Evolutionary conservation across 2,329 filamentous ascomycete species (phyloP).

Genomic region (Penicillium glabrum): DNA sequence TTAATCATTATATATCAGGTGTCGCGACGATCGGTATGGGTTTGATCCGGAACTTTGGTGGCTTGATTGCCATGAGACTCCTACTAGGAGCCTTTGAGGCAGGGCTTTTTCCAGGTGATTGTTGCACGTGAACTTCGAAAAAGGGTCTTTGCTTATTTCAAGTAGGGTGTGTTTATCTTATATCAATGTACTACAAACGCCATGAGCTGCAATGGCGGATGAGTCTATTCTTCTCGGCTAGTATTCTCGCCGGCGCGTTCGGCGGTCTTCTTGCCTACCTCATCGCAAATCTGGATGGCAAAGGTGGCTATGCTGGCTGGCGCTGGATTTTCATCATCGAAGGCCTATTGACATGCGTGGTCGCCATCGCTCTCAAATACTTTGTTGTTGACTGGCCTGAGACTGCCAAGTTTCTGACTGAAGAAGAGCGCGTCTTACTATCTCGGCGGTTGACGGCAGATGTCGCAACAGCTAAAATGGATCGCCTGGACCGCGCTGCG

Average conservation of each 20-base stretch:
- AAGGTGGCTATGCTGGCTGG: slow-evolving; percentile 27
- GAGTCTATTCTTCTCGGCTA: slow-evolving; percentile 24
- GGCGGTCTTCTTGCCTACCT: slow-evolving; percentile 29
- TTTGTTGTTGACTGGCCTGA: slow-evolving; percentile 23
- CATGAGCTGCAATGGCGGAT: slow-evolving; percentile 30
- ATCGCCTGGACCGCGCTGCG: slow-evolving; percentile 12
- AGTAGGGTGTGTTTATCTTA: too few relatives aligned
- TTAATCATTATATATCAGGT: too few relatives aligned
- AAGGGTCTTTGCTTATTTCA: too few relatives aligned
- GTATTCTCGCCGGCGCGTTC: slow-evolving; percentile 25
- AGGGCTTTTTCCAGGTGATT: too few relatives aligned
- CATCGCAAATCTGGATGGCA: slow-evolving; percentile 28
- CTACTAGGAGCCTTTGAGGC: too few relatives aligned
- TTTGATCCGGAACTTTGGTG: too few relatives aligned
- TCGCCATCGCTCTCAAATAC: slow-evolving; percentile 24
- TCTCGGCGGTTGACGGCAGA: too few relatives aligned
- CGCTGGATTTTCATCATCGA: slow-evolving; percentile 35
- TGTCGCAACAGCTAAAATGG: neutral
- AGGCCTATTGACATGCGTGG: slow-evolving; percentile 23
- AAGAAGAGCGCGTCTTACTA: slow-evolving; percentile 11
- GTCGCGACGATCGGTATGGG: too few relatives aligned
- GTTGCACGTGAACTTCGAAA: too few relatives aligned
- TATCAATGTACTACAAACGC: slow-evolving; percentile 6
- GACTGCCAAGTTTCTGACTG: slow-evolving; percentile 21
- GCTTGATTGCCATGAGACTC: too few relatives aligned